A percentile compares a stretch with the other conserved stretches of the same genome.
Conservation (phyloP, 768 basidiomycete species). For the Russula sp. region DNA sequence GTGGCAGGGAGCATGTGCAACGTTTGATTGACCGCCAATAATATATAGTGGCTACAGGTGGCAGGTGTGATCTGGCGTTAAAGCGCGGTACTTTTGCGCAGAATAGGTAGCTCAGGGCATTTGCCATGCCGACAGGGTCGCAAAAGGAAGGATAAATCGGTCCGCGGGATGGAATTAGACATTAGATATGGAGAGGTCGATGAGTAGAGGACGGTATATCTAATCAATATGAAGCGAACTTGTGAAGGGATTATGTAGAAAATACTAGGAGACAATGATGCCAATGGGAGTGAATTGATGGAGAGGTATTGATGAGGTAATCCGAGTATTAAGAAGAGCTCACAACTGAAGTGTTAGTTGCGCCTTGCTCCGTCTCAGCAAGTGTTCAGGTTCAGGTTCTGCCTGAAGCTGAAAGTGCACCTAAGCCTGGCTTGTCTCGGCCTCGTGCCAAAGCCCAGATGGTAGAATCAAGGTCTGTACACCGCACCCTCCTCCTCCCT, state of each 20-base stretch:
- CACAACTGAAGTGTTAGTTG: no score
- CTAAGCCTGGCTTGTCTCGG: neutral
- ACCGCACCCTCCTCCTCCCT: neutral
- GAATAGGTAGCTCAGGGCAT: no score
- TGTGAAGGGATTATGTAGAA: no score
- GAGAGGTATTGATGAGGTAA: neutral
- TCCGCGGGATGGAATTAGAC: neutral
- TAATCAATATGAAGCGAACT: neutral
- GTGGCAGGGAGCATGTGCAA: conserved; percentile 34
- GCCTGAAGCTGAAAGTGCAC: neutral
- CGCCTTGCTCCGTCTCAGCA: neutral
- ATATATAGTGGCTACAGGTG: no score
- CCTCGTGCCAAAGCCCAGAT: conserved; percentile 4
- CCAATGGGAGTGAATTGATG: no score
- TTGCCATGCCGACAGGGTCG: no score
- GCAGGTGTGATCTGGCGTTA: no score
- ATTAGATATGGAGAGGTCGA: no score
- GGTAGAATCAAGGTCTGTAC: conserved; percentile 5
- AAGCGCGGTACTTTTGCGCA: no score
- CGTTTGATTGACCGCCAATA: conserved; percentile 27
- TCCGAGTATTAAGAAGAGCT: neutral
- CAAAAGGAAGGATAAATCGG: neutral
- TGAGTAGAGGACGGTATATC: neutral
- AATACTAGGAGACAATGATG: no score
- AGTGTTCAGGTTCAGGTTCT: no score